Base-by-base conservation (phyloP, 1,284 basidiomycete species). In the Amylostereum areolatum region DNA sequence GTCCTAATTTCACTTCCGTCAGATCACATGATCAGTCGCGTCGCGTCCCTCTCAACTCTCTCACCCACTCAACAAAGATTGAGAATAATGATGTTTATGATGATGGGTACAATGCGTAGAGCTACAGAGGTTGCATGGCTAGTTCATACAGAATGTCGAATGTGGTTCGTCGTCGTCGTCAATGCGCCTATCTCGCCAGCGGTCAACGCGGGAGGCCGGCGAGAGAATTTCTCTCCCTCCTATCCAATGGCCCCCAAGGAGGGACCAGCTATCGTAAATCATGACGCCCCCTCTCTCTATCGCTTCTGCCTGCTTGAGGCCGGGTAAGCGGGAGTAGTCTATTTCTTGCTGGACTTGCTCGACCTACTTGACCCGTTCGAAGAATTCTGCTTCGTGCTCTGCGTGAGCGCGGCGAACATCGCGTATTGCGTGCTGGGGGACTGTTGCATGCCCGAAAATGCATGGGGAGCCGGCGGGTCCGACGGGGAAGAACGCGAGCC, bases 371-470 rank as follows among this genome's bases (percentile, higher is more conserved):
- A 58, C 41, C 62, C 59, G 1, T 65, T 56, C 46, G 60, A 62
- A 43, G 62, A 58, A 32, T 49, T 47, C 42, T 48, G 33, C 47
- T 52, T 49, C 43, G 47, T 52, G 46, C 42, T 55, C 48, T 51
- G 46, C 45, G 52, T 64, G 56, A 85, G 72, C 11, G 78, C 70
- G 36, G 83, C 73, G 66, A 80, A 86, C 78, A 85, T 83, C 53
- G 68, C 65, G 60, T 86, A 80, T 18, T 70, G 62, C 58, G 83
- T 80, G 52, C 85, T 80, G 47, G 85, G 85, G 53, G 80, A 77
- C 64, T 80, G 77, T 62, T 83, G 76, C 58, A 87, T 75, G 41
- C 72, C 61, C 30, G 74, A 62, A 67, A 88, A 86, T 11, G 83
- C 80, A 57, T 85, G 80, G 25, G 69, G 66, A 8, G 64, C 61